Evolutionary conservation across 768 basidiomycete genomes (phyloP).

Genomic region (Hypholoma fasciculare): DNA sequence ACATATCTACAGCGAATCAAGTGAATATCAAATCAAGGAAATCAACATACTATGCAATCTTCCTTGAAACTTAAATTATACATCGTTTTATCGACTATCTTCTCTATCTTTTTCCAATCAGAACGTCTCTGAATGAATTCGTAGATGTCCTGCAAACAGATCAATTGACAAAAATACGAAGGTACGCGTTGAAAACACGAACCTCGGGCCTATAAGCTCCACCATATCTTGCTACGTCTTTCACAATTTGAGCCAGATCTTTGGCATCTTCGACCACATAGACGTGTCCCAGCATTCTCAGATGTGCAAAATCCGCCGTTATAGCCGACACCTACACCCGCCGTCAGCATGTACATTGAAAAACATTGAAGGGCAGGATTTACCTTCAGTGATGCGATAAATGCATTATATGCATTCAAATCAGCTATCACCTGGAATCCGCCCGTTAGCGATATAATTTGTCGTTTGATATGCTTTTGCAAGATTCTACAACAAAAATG

Average conservation of each 20-base stretch:
- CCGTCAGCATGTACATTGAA: neutral
- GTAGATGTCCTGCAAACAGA: conserved; percentile 72
- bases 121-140: conserved; percentile 94
- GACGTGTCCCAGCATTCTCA: conserved; percentile 97
- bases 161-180: neutral
- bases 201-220: conserved; percentile 95
- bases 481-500: conserved; percentile 53
- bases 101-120: conserved; percentile 99
- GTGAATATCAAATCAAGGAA: neutral
- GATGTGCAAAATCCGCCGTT: conserved; percentile 84
- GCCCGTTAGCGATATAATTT: conserved; percentile 92
- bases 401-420: conserved; percentile 89
- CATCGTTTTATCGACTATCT: conserved; percentile 93
- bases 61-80: conserved; percentile 93
- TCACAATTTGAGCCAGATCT: conserved; percentile 93
- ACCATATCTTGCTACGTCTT: conserved; percentile 94
- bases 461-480: conserved; percentile 95
- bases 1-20: conserved; percentile 1
- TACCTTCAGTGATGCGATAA: conserved; percentile 85
- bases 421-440: conserved; percentile 97
- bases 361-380: neutral
- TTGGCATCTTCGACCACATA: conserved; percentile 96
- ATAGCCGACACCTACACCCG: conserved; percentile 65
- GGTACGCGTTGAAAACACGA: conserved; percentile 11
- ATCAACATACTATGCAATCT: conserved; percentile 67